Evolutionary conservation across 345 rosid genomes (phyloP).

Genomic region (Populus pruinosa): DNA sequence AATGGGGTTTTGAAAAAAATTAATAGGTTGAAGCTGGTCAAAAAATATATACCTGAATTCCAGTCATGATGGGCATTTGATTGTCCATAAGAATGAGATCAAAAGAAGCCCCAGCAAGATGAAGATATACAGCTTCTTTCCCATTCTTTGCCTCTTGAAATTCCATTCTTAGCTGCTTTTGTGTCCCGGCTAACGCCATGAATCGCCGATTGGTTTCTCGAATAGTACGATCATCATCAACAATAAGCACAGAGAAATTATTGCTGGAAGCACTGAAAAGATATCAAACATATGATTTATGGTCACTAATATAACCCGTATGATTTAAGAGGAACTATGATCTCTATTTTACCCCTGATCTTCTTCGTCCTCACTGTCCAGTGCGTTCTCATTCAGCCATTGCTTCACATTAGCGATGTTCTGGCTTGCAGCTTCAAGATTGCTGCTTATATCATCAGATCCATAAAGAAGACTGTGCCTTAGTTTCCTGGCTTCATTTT

Average conservation of each 20-base stretch:
- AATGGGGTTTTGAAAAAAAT: not conserved
- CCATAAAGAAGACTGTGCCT: not conserved
- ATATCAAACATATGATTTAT: not conserved
- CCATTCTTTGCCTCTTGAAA: not conserved
- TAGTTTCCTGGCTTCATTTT: not conserved
- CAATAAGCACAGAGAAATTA: not conserved
- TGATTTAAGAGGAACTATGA: not conserved
- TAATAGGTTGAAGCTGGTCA: not conserved
- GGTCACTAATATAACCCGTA: not conserved
- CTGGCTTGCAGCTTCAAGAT: not conserved
- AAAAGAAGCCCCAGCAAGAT: not conserved
- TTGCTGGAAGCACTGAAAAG: not conserved
- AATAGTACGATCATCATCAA: not conserved
- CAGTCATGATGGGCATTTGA: not conserved
- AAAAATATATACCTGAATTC: not conserved
- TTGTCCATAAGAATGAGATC: not conserved
- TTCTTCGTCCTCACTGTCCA: not conserved
- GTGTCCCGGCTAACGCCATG: not conserved
- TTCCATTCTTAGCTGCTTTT: not conserved
- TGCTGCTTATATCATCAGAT: not conserved
- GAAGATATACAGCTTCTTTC: not conserved
- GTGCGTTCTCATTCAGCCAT: not conserved
- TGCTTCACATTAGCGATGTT: not conserved
- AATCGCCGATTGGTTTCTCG: not conserved
- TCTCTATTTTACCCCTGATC: not conserved